Percentiles rank a stretch among this genome's conserved stretches.
Conservation (phyloP, 164 flowering plant genomes). For the Aristolochia californica region DNA sequence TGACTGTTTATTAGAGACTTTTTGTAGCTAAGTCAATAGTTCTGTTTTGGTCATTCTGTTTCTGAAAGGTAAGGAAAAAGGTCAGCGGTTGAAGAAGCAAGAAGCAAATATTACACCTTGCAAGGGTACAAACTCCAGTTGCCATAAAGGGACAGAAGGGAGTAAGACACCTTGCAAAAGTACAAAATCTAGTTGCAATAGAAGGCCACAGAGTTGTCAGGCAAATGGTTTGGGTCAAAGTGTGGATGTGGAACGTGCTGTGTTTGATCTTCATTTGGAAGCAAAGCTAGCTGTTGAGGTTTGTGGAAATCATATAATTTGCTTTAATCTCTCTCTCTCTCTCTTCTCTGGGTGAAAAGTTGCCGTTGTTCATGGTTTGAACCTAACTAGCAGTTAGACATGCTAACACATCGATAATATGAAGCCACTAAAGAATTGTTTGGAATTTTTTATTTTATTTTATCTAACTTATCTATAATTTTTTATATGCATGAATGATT, state of each 20-base stretch:
- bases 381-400: background rate
- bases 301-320: background rate
- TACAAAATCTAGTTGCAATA: conserved; percentile 2
- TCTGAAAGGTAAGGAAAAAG: conserved; percentile 24
- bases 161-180: conserved; percentile 31
- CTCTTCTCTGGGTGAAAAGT: background rate
- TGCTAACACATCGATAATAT: no score
- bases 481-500: no score
- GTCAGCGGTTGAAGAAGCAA: conserved; percentile 25
- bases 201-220: no score
- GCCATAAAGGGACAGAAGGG: conserved; percentile 2
- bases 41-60: background rate
- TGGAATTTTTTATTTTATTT: no score
- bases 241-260: conserved; percentile 20
- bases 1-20: background rate
- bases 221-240: conserved; percentile 9
- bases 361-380: background rate
- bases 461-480: no score
- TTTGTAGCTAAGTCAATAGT: background rate
- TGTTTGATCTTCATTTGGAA: conserved; percentile 64
- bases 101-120: conserved; percentile 2
- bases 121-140: no score
- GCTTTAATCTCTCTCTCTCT: background rate
- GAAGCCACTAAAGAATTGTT: no score
- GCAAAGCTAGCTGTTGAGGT: conserved; percentile 81